Evolutionary conservation across 441 rosid genomes (phyloP), one percentile per base, ranked within the genome.

Genomic region (Hura crepitans): DNA sequence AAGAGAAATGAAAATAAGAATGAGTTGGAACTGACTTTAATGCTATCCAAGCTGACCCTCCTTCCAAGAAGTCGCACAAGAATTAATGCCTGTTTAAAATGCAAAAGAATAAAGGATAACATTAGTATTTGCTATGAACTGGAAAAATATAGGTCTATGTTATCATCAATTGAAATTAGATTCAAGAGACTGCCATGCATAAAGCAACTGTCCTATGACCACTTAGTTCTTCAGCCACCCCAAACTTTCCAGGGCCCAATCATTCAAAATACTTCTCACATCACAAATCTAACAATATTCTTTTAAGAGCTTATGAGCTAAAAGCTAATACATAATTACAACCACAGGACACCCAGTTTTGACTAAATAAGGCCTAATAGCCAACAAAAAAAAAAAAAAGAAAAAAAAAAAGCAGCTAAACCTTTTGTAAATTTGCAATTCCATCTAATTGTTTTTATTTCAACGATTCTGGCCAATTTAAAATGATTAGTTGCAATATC

Each of bases 21-120:
- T 27, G 46, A 66, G 59, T 50, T 25, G n/a, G 25, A 71, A 65
- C 83, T 53, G n/a, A 94, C 98, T 88, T 88, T 82, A 70, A 94
- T 84, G 85, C 78, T 78, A 63, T 87, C 90, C 88, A 94, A 78
- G 65, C 56, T 70, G 65, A 94, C 82, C 68, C 83, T 80, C 71
- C 81, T 85, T 66, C 97, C 94, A 69, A 94, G 97, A 72, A 90
- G 82, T 62, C 97, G 89, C 81, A 96, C 94, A 74, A 94, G 94
- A 74, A 92, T 94, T 81, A 91, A 84, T 27, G 87, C 96, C 98
- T 94, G 83, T 73, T 77, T 69, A 54, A 71, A 69, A 64, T 64
- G 42, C 50, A 75, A 74, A 62, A 68, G 62, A 43, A 76, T 59
- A 4, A 28, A 22, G 4, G 37, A n/a, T 28, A 42, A 12, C 11